Base-by-base conservation (phyloP, 805 yeast species). In the Cyberlindnera euphorbiae region DNA sequence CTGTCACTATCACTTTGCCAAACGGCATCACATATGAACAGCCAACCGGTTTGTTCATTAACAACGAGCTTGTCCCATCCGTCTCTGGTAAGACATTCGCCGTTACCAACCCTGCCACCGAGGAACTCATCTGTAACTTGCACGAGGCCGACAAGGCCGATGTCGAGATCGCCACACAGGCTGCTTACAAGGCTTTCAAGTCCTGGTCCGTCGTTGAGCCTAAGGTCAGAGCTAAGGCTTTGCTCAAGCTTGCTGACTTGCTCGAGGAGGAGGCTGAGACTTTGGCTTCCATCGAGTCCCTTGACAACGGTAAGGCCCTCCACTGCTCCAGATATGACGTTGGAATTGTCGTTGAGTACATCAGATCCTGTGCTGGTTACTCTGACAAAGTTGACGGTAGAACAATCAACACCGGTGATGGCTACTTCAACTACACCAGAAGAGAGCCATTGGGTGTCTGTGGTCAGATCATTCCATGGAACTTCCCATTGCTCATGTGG, bases 391-490 rank as follows among this genome's bases (percentile, higher is more conserved):
- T 72, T 44, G 58, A 53, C 38, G 79, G 79, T 47, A 57, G 63
- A 40, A 52, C 67, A 32, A 59, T 71, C 32, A 71, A 72, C 49
- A 67, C 77, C 31, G 79, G 77, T 45, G 59, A 58, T 39, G 52
- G 69, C 24, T 73, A 71, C 56, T 68, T 72, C 54, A 70, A 68
- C 42, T 78, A 64, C 56, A 73, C 81, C 38, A 64, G 73, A 51
- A 67, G 71, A 56, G 83, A 77, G 63, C 83, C 85, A 48, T 64
- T 69, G 53, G 84, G 83, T 52, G 83, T 78, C 30, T 77, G 82
- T 64, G 83, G 80, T 40, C 82, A 78, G 59, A 71, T 78, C 45
- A 77, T 78, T 50, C 83, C 85, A 49, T 78, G 84, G 85, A 78
- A 78, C 58, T 78, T 77, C 69, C 84, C 85, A 47, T 64, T 78